Conservation (phyloP, 2,329 filamentous ascomycete species). For the Karstenula rhodostoma region DNA sequence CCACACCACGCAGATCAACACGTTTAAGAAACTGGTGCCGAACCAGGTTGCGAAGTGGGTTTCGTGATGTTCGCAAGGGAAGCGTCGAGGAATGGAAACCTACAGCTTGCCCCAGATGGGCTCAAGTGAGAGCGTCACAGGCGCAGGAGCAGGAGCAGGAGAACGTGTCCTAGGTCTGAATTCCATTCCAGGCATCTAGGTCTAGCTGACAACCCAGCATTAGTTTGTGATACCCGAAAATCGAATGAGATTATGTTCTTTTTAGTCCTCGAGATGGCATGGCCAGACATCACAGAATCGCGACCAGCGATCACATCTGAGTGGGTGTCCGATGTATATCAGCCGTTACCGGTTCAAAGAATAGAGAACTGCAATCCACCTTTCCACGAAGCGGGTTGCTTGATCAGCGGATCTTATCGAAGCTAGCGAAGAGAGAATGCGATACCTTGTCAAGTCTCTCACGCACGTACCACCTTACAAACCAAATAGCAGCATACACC, state of each 20-base stretch:
- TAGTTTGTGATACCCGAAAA: neutral
- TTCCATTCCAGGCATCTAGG: neutral
- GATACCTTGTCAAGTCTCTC: neutral
- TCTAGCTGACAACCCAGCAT: neutral
- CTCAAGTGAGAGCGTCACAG: neutral
- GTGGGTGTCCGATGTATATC: neutral
- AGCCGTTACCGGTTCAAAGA: neutral
- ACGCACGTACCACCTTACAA: neutral
- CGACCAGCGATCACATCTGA: neutral
- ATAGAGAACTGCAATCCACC: neutral
- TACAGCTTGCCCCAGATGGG: neutral
- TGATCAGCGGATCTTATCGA: no score
- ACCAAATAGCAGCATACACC: neutral
- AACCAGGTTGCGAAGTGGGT: slow-evolving; percentile 49
- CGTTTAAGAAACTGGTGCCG: slow-evolving; percentile 45
- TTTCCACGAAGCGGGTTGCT: neutral
- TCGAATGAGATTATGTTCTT: neutral
- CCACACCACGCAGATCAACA: slow-evolving; percentile 47
- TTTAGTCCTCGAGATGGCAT: neutral
- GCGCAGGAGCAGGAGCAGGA: neutral
- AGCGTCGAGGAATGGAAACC: neutral
- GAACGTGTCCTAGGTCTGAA: neutral
- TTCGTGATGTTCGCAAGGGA: slow-evolving; percentile 4
- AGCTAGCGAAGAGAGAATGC: neutral
- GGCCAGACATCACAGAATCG: neutral